Percentiles rank a stretch among this genome's conserved stretches.
phyloP scores from a whole-genome alignment of 2,329 filamentous ascomycete genomes.

The Falciphora oryzae region DNA sequence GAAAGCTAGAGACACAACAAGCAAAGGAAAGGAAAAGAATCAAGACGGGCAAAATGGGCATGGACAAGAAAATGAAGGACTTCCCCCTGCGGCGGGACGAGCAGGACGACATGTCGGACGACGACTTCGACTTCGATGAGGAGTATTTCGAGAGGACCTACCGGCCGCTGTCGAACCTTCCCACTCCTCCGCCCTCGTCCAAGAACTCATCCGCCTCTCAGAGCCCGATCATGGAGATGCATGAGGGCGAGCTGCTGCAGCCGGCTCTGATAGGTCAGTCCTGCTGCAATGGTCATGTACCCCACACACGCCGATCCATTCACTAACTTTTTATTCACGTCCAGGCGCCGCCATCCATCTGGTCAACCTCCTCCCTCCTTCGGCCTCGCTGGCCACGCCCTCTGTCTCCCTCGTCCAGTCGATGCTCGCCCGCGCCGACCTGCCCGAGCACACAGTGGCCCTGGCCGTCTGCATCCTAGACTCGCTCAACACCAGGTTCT shows the following conservation, averaged over 20 bases:
- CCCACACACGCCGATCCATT: background rate
- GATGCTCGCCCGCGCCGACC: constrained; percentile 50
- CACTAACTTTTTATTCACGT: constrained; percentile 11
- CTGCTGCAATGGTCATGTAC: background rate
- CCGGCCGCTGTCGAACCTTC: constrained; percentile 60
- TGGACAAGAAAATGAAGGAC: background rate
- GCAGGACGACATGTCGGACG: constrained; percentile 24
- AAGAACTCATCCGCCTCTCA: constrained; percentile 37
- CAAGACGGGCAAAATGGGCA: background rate
- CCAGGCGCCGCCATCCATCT: constrained; percentile 61
- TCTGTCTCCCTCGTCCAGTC: constrained; percentile 55
- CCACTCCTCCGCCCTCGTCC: constrained; percentile 58
- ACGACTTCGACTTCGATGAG: constrained; percentile 44
- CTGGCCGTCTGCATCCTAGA: constrained; percentile 63
- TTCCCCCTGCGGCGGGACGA: background rate
- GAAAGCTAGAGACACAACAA: background rate
- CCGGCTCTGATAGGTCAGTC: constrained; percentile 30
- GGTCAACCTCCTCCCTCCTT: constrained; percentile 59
- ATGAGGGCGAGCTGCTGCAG: constrained; percentile 6
- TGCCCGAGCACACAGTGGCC: constrained; percentile 57
- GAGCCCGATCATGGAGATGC: constrained; percentile 33
- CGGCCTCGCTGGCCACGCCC: constrained; percentile 52
- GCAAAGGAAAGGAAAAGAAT: background rate
- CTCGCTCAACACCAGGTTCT: constrained; percentile 57
- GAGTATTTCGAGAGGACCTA: constrained; percentile 55